Base-by-base conservation (phyloP, 2,329 filamentous ascomycete species). In the Akanthomyces lecanii region DNA sequence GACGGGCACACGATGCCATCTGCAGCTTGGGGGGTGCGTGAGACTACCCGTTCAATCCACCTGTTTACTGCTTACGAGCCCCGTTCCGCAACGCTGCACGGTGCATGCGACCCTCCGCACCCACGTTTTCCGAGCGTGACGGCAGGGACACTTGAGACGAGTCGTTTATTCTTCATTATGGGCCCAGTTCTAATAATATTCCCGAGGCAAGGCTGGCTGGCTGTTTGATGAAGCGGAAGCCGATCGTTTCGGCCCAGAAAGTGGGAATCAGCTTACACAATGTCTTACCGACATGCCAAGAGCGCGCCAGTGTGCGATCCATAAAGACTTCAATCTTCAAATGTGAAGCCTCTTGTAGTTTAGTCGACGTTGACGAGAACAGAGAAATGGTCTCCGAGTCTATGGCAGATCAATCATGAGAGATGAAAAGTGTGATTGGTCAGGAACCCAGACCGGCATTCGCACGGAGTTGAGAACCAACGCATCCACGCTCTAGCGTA, bases 51-150 rank as follows among this genome's bases (percentile, higher is more conserved):
- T 61, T 48, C 40, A 45, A 21, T 44, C 25, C 36, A 18, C 25
- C 48, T 14, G n/a, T 18, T 36, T 61, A 61, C 50, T 61, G 59
- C 59, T 61, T 54, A 61, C 40, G 21, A 21, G 59, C 38, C 59
- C 51, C 42, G 42, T 48, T 61, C 36, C 50, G 50, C 40, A n/a
- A 28, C 23, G 21, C 45, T 47, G 23, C 47, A 48, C 47, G 47
- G 57, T 45, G 40, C 48, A 45, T 40, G 7, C 21, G 28, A 10
- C 3, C 21, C 30, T 47, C 33, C 2, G 12, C 38, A 16, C 10
- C 25, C 50, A 53, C 40, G 59, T 61, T 54, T 36, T 36, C 28
- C 30, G 1, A 28, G 40, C 2, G 21, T 36, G 6, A 30, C 21
- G 50, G 48, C 30, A 21, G 7, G 25, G 14, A 30, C 6, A 38